Percentiles rank a stretch among this genome's conserved stretches.
Conservation (phyloP, 2,329 filamentous ascomycete genomes). For the Cryphonectria japonica region DNA sequence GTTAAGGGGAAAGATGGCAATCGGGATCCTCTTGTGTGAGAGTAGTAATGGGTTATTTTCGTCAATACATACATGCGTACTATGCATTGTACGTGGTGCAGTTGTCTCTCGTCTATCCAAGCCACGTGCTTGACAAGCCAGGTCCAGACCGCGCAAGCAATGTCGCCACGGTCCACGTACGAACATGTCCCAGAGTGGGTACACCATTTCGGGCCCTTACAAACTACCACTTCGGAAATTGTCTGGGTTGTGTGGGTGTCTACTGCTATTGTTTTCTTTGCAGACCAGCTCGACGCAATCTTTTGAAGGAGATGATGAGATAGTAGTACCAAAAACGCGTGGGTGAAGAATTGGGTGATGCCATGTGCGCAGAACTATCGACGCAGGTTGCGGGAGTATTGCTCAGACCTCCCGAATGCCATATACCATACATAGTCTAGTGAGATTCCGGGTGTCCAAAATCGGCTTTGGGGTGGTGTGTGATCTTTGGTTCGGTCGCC, state of each 20-base stretch:
- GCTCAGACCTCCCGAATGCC: neutral
- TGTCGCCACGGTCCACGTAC: neutral
- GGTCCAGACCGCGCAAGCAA: constrained; percentile 11
- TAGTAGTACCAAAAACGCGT: neutral
- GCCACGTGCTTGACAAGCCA: constrained; percentile 1
- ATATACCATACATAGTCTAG: neutral
- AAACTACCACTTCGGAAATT: constrained; percentile 3
- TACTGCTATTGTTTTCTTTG: neutral
- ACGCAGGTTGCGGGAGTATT: neutral
- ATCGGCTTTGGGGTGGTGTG: too few relatives aligned
- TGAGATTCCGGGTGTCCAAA: neutral
- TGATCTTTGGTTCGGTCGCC: neutral
- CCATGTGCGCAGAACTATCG: neutral
- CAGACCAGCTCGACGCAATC: neutral
- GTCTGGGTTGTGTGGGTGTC: neutral
- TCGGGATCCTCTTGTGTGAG: constrained; percentile 41
- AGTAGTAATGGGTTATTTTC: neutral
- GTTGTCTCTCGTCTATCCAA: neutral
- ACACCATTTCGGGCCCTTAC: constrained; percentile 7
- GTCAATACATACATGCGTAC: neutral
- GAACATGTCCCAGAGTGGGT: neutral
- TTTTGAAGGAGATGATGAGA: neutral
- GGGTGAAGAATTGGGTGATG: neutral
- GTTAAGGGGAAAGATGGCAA: constrained; percentile 49
- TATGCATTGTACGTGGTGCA: neutral